Conservation (phyloP, 441 rosid genomes). For the Erysimum pusillum region DNA sequence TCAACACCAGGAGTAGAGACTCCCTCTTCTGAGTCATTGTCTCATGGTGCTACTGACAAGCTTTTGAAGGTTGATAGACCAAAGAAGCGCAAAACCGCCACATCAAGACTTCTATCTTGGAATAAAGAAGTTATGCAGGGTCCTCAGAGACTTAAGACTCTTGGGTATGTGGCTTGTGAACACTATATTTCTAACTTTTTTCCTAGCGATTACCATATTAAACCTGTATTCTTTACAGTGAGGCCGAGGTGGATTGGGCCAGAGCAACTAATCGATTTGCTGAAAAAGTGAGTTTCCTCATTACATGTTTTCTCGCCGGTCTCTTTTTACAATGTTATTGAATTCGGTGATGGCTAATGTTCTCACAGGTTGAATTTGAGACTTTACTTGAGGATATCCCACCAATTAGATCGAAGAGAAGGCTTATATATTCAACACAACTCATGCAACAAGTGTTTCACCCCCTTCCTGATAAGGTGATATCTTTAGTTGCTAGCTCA, state of each 20-base stretch:
- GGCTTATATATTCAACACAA: constrained; percentile 77
- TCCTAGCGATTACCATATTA: background rate
- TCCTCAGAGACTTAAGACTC: constrained; percentile 57
- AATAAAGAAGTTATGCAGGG: constrained; percentile 67
- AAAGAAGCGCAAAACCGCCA: constrained; percentile 75
- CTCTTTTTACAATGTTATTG: constrained; percentile 34
- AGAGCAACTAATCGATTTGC: constrained; percentile 65
- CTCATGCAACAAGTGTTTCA: constrained; percentile 78
- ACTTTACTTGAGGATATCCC: constrained; percentile 55
- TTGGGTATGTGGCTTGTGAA: constrained; percentile 58
- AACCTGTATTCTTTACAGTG: constrained; percentile 53
- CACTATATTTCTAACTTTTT: background rate
- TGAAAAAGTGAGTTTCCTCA: constrained; percentile 73
- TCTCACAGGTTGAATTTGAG: constrained; percentile 69
- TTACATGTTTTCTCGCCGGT: constrained; percentile 13
- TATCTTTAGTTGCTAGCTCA: constrained; percentile 60
- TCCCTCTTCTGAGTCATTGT: constrained; percentile 50
- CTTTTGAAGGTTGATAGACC: constrained; percentile 50
- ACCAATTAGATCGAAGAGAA: constrained; percentile 68
- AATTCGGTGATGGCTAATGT: constrained; percentile 30
- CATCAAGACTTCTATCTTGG: constrained; percentile 72
- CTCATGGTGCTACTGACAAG: constrained; percentile 48
- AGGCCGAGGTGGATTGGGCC: constrained; percentile 82
- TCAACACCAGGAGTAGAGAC: constrained; percentile 51
- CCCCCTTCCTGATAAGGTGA: constrained; percentile 60